Conservation (phyloP, 352 stramenopile species). For the Aphanomyces invadans region DNA sequence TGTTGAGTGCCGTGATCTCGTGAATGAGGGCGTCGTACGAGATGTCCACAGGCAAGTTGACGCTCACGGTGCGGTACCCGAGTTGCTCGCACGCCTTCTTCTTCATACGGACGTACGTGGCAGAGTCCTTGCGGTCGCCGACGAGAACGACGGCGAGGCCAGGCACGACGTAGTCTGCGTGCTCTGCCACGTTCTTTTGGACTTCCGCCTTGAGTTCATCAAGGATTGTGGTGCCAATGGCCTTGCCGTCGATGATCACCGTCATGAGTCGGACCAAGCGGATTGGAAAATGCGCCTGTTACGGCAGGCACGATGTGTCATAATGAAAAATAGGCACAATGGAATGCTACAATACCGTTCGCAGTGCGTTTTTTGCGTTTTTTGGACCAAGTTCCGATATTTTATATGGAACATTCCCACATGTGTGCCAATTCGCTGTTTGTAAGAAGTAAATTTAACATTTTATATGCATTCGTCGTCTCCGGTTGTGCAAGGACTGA, state of each 20-base stretch:
- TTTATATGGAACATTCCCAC: neutral
- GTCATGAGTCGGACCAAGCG: neutral
- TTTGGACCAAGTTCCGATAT: too few relatives aligned
- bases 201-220: constrained; percentile 81
- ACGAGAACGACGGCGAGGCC: constrained; percentile 98
- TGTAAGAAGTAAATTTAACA: neutral
- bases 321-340: neutral
- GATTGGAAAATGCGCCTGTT: neutral
- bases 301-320: neutral
- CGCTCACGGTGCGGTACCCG: constrained; percentile 83
- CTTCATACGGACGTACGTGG: constrained; percentile 98
- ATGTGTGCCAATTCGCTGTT: neutral
- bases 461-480: too few relatives aligned
- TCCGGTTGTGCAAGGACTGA: too few relatives aligned
- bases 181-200: neutral
- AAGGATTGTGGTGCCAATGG: constrained; percentile 74
- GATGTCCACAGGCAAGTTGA: constrained; percentile 44
- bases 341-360: neutral
- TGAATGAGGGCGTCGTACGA: constrained; percentile 41
- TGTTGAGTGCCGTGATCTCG: constrained; percentile 80
- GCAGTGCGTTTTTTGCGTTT: neutral
- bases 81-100: constrained; percentile 95
- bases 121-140: constrained; percentile 88
- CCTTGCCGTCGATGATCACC: constrained; percentile 68
- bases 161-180: constrained; percentile 40